Base-by-base conservation (phyloP, 805 yeast genomes). In the Saccharomycopsis capsularis region DNA sequence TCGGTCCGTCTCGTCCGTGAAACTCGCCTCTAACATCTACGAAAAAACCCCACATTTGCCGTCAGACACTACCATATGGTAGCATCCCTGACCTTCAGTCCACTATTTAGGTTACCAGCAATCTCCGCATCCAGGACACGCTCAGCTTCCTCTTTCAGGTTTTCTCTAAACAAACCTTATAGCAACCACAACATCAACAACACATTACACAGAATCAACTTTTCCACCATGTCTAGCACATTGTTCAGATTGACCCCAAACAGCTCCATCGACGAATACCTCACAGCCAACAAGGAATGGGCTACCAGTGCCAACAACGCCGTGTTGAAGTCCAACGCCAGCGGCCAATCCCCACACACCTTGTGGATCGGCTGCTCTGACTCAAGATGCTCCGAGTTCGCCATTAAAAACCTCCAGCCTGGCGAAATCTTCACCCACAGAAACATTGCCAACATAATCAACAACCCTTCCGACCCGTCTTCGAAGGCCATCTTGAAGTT, bases 341-440 rank as follows among this genome's bases (percentile, higher is more conserved):
- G 77, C 59, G 96, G 96, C 45, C 97, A 89, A 66, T 63, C 78
- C n/a, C 98, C 98, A 18, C 93, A 87, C 65, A 87, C 96, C 3
- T 68, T 91, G 43, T 89, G 96, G 90, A 83, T 90, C 52, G 95
- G 96, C 3, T 90, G 98, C 63, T 82, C 95, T 2, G 98, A 90
- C 63, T 86, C 96, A 2, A 79, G 98, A 58, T 83, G 86, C 50
- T 85, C 89, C 55, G 97, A 90, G 62, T 50, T 45, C 34, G 71
- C 75, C 39, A 79, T 87, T 48, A 71, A 88, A 23, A 81, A 75
- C 44, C 79, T 88, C n/a, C 68, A 79, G 22, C 96, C 96, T 1
- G 98, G 98, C 45, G 96, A 90, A 63, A 77, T 88, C 4, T 90
- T 90, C 68, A 84, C 89, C 3, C 85, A 85, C 62, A 78, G 96